These are phyloP conservation scores for Hypericum perforatum DNA, from an alignment of 345 rosid species.

Conservation along the genomic window DNA sequence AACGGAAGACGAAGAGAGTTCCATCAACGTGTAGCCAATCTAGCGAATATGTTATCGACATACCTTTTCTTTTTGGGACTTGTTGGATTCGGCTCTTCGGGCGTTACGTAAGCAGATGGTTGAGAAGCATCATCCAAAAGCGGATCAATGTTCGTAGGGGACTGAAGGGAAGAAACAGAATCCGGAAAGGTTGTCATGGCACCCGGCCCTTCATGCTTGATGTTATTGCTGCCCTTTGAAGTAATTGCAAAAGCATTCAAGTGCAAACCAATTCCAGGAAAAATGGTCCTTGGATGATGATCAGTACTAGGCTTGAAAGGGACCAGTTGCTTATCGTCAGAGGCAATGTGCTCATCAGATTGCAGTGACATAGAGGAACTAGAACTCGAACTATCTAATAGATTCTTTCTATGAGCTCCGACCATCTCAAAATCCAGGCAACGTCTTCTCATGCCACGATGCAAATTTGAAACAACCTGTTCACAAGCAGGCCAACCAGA, in stretches of 20 bases:
- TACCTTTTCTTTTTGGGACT: conserved; percentile 88
- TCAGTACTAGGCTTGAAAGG: conserved; percentile 31
- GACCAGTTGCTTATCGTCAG: conserved; percentile 27
- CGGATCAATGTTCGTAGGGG: too few relatives aligned
- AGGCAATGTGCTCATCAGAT: conserved; percentile 17
- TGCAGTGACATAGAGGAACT: conserved; percentile 20
- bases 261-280: conserved; percentile 95
- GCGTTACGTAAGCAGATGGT: conserved; percentile 25
- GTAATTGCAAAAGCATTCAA: conserved; percentile 65
- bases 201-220: conserved; percentile 32
- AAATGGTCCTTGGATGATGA: conserved; percentile 43
- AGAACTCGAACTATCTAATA: conserved; percentile 21
- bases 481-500: conserved; percentile 13
- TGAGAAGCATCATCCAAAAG: conserved; percentile 42
- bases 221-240: neutral
- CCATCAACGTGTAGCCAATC: neutral
- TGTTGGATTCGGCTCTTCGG: conserved; percentile 48
- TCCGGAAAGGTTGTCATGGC: conserved; percentile 33
- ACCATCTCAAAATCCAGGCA: conserved; percentile 82
- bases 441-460: conserved; percentile 84
- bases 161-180: conserved; percentile 31
- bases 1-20: neutral
- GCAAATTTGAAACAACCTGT: conserved; percentile 47
- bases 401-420: conserved; percentile 44
- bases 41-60: conserved; percentile 7